Evolutionary conservation across 495 filamentous ascomycete genomes (phyloP), one percentile per base, ranked within the genome.

Genomic region (Bathelium albidoporum): DNA sequence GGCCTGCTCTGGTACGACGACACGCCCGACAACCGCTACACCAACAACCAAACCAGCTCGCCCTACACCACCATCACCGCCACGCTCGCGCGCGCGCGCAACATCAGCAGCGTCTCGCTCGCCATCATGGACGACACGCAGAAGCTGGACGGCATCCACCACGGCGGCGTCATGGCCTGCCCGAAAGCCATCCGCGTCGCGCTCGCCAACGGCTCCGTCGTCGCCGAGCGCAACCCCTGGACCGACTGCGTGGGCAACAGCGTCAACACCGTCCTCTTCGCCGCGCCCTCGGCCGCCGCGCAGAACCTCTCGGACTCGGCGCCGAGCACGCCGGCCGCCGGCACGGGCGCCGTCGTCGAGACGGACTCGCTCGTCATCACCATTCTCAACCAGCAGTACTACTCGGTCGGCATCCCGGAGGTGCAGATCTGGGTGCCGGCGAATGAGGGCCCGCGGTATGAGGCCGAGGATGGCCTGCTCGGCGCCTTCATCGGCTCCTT

Each of bases 21-120:
- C 14, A 69, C 73, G 3, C 77, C 77, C 0, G 76, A 79, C 44
- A 78, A 80, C 62, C 70, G 73, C 59, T 80, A 77, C 76, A 80
- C 77, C 20, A 74, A 78, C 65, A 77, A 79, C 60, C 62, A 69
- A 44, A 75, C 71, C 24, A 62, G 69, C 24, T 66, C 70, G 20
- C 43, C 59, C 5, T 75, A 77, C 62, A 71, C 75, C 64, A 78
- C 73, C 5, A 60, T 79, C 36, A 74, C 67, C 22, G 65, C 77
- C 60, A 75, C 71, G 7, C 76, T 79, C 62, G 68, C 77, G 41
- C 73, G 77, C 0, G 72, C 75, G 0, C 70, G 73, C 16, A 77
- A 70, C 12, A 62, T 79, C 16, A 72, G 69, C 31, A 75, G 72
- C 31, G 64, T 80, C 22, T 74, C 75, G 10, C 70, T 80, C 18